Conservation (phyloP, 2,329 filamentous ascomycete species). For the Fonsecaea nubica region DNA sequence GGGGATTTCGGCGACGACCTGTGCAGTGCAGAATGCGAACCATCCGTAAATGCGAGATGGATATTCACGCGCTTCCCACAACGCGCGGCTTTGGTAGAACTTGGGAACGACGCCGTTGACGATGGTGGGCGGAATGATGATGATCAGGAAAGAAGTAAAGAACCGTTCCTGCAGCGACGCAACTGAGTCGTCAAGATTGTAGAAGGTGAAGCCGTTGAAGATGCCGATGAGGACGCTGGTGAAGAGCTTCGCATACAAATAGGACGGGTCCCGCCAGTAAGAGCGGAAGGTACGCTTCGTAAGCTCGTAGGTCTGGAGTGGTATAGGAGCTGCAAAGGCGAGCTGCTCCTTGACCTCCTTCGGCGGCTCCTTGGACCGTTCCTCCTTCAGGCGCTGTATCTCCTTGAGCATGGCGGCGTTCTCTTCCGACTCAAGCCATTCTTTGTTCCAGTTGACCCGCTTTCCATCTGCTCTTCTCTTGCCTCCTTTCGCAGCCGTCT, state of each 20-base stretch:
- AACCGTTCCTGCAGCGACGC: conserved; percentile 77
- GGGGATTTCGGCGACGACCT: conserved; percentile 75
- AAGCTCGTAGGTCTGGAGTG: conserved; percentile 68
- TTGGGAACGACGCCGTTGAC: conserved; percentile 78
- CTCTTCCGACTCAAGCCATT: conserved; percentile 72
- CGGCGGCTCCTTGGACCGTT: conserved; percentile 55
- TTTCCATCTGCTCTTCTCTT: conserved; percentile 60
- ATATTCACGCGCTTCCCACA: conserved; percentile 77
- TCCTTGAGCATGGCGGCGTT: conserved; percentile 65
- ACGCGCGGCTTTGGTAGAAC: conserved; percentile 73
- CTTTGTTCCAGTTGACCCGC: conserved; percentile 73
- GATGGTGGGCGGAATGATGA: conserved; percentile 71
- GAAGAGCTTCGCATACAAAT: conserved; percentile 79
- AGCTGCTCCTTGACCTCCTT: conserved; percentile 39
- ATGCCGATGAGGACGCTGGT: conserved; percentile 73
- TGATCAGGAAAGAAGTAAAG: conserved; percentile 73
- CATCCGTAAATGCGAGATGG: conserved; percentile 79
- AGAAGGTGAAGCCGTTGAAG: conserved; percentile 81
- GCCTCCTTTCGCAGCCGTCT: conserved; percentile 66
- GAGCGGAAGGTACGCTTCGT: conserved; percentile 74
- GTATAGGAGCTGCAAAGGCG: conserved; percentile 71
- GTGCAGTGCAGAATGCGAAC: conserved; percentile 76
- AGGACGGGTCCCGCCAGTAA: conserved; percentile 78
- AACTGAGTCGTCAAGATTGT: conserved; percentile 68
- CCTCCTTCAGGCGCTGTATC: conserved; percentile 68